phyloP scores from a whole-genome alignment of 139 green algal genomes.

The Limnomonas spitsbergensis region DNA sequence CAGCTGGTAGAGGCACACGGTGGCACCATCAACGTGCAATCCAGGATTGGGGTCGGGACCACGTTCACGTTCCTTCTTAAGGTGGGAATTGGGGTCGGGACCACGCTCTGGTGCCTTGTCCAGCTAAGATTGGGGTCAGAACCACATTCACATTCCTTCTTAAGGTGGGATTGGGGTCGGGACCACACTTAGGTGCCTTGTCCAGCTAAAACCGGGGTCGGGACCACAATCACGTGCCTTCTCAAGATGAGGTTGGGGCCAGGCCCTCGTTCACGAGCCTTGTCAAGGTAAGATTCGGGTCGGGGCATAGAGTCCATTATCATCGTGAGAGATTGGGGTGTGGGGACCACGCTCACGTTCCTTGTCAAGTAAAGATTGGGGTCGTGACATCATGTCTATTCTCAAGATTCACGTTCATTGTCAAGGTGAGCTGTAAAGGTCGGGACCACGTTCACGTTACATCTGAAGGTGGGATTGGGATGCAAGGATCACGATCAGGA shows the following conservation, averaged over 20 bases:
- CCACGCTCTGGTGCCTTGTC: neutral
- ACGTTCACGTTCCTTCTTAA: constrained; percentile 49
- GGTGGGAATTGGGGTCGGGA: neutral
- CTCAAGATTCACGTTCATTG: too few relatives aligned
- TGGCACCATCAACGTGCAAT: constrained; percentile 39
- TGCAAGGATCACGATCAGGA: too few relatives aligned
- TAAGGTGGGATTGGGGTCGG: neutral
- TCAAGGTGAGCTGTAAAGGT: too few relatives aligned
- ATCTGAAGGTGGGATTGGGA: too few relatives aligned
- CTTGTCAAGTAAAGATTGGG: too few relatives aligned
- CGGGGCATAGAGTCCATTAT: too few relatives aligned
- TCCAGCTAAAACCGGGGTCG: too few relatives aligned
- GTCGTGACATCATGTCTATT: too few relatives aligned
- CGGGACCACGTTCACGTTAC: too few relatives aligned
- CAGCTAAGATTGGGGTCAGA: constrained; percentile 29
- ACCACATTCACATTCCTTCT: constrained; percentile 53
- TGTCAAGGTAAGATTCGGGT: neutral
- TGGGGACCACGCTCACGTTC: too few relatives aligned
- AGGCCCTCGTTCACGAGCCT: neutral
- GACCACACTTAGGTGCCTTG: neutral
- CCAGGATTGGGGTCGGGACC: constrained; percentile 35
- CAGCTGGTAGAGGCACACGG: constrained; percentile 55
- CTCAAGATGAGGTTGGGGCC: neutral
- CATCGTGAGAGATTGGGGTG: too few relatives aligned
- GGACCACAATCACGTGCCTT: neutral